Percentiles rank a stretch among this genome's conserved stretches.
Evolutionary conservation across 2,329 filamentous ascomycete genomes (phyloP).

Genomic region (Tolypocladium tropicale): DNA sequence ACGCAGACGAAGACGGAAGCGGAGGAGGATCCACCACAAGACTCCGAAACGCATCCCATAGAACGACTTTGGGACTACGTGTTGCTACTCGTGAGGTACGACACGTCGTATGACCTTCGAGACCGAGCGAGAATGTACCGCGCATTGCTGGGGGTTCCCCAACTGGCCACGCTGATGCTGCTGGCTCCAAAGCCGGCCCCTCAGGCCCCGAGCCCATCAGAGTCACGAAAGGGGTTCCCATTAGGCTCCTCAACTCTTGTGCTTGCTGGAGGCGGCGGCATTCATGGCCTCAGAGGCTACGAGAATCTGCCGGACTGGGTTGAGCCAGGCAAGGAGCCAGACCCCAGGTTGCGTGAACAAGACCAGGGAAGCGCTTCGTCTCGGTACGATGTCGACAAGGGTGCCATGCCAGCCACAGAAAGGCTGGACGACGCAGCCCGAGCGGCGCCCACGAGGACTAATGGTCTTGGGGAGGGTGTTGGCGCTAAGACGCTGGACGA

Average conservation of each 20-base stretch:
- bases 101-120: slow-evolving; percentile 88
- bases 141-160: slow-evolving; percentile 69
- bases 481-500: slow-evolving; percentile 79
- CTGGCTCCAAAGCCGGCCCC: slow-evolving; percentile 91
- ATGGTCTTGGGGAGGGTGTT: slow-evolving; percentile 40
- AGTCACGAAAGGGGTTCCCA: slow-evolving; percentile 65
- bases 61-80: slow-evolving; percentile 76
- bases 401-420: slow-evolving; percentile 47
- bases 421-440: slow-evolving; percentile 49
- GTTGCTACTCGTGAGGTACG: slow-evolving; percentile 78
- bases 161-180: slow-evolving; percentile 82
- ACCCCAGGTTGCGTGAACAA: slow-evolving; percentile 59
- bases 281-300: slow-evolving; percentile 70
- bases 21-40: slow-evolving; percentile 19
- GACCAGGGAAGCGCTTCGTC: slow-evolving; percentile 22
- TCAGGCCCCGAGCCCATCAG: slow-evolving; percentile 80
- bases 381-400: slow-evolving; percentile 18
- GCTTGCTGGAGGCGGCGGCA: slow-evolving; percentile 62
- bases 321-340: slow-evolving; percentile 65
- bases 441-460: slow-evolving; percentile 30
- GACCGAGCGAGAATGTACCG: slow-evolving; percentile 86
- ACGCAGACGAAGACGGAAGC: slow-evolving; percentile 22
- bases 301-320: slow-evolving; percentile 79
- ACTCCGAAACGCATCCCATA: slow-evolving; percentile 49
- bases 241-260: slow-evolving; percentile 82